Evolutionary conservation across 345 rosid species (phyloP).

Genomic region (Brassica rapa): DNA sequence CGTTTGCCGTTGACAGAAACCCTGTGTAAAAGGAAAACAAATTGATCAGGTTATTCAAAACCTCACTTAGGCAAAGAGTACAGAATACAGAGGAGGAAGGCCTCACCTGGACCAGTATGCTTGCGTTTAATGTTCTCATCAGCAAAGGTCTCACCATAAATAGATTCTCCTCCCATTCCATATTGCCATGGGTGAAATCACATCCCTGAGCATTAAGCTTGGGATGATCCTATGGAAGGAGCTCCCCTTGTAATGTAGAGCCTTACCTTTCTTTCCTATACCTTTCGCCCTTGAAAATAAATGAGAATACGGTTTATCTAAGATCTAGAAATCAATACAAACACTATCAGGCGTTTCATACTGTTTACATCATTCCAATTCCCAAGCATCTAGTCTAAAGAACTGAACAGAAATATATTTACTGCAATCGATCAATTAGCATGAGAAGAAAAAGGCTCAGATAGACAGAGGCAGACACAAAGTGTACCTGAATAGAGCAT

Average conservation of each 20-base stretch:
- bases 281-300: slow-evolving; percentile 73
- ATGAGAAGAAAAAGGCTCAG: too few species aligned
- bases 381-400: too few species aligned
- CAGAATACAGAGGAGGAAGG: slow-evolving; percentile 5
- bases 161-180: slow-evolving; percentile 96
- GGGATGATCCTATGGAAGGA: slow-evolving; percentile 90
- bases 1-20: slow-evolving; percentile 86
- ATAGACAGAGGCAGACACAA: too few species aligned
- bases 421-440: too few species aligned
- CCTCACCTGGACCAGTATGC: slow-evolving; percentile 87
- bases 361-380: too few species aligned
- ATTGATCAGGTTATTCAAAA: not conserved
- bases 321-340: not conserved
- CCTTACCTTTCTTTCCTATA: slow-evolving; percentile 80
- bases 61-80: not conserved
- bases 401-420: too few species aligned
- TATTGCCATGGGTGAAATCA: slow-evolving; percentile 81
- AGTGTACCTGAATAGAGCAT: too few species aligned
- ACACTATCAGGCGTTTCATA: too few species aligned
- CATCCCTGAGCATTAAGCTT: slow-evolving; percentile 95
- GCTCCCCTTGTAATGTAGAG: slow-evolving; percentile 84
- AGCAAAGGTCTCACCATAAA: slow-evolving; percentile 85
- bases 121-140: slow-evolving; percentile 96
- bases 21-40: slow-evolving; percentile 45
- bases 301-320: not conserved